Evolutionary conservation across 257 asterid species (phyloP), one percentile per base, ranked within the genome.

Genomic region (Solanum neorickii): DNA sequence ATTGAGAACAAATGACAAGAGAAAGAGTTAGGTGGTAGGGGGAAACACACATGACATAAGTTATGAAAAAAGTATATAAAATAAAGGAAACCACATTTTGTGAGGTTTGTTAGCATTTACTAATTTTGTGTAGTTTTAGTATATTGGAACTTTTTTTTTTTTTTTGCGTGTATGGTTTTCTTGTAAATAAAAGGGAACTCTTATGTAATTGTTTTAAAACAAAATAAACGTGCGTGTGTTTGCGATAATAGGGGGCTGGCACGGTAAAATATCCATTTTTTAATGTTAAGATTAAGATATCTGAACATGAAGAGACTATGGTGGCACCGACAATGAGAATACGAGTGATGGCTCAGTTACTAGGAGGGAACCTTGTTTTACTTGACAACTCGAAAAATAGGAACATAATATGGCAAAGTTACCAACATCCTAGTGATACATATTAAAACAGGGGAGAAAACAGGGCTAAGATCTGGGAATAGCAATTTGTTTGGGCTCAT

Each of bases 391-490:
- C 87, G 2, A 37, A 15, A 13, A 86, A 90, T 12, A 91, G 94
- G 11, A 27, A 3, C 9, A 20, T 35, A 0, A 1, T 91, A 12
- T 92, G 96, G 96, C 93, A 93, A 35, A 85, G 92, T 20, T 92
- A 92, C 56, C 86, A 23, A 84, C 91, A 86, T 89, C 88, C 92
- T 82, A 80, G 93, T 0, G 1, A 89, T 56, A 88, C 86, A 60
- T 33, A 92, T 92, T 87, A 86, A 29, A 20, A 90, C 93, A 3
- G 90, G 90, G 2, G 65, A 44, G 20, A 91, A 88, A 83, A 93
- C 92, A 59, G 44, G 60, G 2, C 16, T 90, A 7, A 89, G 93
- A 11, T 75, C 96, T 3, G 91, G 95, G 95, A 89, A 49, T 65
- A 89, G 84, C 7, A 85, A 5, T 23, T 62, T 62, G 14, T 62